Percentiles rank a stretch among this genome's conserved stretches.
These are phyloP conservation scores for Heliocybe sulcata DNA, from an alignment of 1,284 basidiomycete species.

Conservation along the genomic window DNA sequence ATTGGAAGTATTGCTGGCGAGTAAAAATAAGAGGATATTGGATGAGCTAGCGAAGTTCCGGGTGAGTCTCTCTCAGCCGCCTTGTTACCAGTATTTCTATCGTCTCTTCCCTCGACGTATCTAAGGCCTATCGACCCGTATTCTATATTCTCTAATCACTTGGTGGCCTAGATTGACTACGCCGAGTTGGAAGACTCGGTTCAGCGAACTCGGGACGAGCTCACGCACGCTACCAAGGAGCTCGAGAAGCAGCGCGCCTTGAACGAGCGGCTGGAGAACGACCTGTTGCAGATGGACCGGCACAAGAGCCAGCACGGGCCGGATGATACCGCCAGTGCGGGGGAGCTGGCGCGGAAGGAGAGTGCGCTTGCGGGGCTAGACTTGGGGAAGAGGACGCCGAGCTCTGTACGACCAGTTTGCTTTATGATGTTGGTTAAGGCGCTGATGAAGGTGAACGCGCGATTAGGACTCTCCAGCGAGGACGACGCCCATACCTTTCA, in stretches of 20 bases:
- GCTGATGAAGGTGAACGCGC: not conserved
- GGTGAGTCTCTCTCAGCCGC: no score
- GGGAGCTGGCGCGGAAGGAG: not conserved
- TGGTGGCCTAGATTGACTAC: conserved; percentile 61
- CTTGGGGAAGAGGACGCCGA: conserved; percentile 46
- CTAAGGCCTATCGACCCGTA: not conserved
- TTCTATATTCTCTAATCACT: not conserved
- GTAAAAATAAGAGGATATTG: conserved; percentile 91
- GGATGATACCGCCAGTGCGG: not conserved
- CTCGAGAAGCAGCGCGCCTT: conserved; percentile 71
- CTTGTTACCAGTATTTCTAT: no score
- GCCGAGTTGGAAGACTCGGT: conserved; percentile 72
- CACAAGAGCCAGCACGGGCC: conserved; percentile 15
- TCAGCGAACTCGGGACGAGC: conserved; percentile 48
- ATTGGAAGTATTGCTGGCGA: conserved; percentile 84
- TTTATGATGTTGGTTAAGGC: conserved; percentile 1
- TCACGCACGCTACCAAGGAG: conserved; percentile 56
- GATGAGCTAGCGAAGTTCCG: conserved; percentile 91
- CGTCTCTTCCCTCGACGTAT: no score
- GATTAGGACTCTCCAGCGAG: conserved; percentile 36
- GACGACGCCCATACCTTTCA: conserved; percentile 60
- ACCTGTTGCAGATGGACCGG: conserved; percentile 76
- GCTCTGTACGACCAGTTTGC: not conserved
- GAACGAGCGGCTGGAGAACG: conserved; percentile 89
- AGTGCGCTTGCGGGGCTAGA: conserved; percentile 64